These are phyloP conservation scores for Magnolia officinalis DNA, from an alignment of 164 flowering plant species.

Conservation along the genomic window DNA sequence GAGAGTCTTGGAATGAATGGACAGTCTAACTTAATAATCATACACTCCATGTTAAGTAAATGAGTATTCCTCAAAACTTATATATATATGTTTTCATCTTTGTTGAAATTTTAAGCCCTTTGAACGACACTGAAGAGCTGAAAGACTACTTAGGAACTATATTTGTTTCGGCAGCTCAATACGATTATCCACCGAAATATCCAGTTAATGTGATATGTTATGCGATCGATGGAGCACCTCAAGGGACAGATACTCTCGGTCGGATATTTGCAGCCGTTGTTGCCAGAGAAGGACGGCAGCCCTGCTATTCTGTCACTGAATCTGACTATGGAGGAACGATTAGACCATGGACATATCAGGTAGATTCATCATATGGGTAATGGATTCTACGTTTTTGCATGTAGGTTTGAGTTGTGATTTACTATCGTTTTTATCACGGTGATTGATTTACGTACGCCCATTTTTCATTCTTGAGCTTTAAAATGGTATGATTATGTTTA, in stretches of 20 bases:
- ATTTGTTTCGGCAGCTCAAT: slow-evolving; percentile 31
- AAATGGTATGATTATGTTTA: too few relatives aligned
- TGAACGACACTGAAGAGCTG: slow-evolving; percentile 24
- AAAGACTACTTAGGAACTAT: slow-evolving; percentile 20
- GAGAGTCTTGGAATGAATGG: too few relatives aligned
- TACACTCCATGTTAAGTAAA: slow-evolving; percentile 17
- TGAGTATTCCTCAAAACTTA: not conserved
- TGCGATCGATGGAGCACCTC: slow-evolving; percentile 33
- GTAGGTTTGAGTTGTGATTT: too few relatives aligned
- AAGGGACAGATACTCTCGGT: slow-evolving; percentile 25
- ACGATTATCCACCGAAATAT: slow-evolving; percentile 27
- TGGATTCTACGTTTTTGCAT: too few relatives aligned
- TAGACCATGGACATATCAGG: slow-evolving; percentile 16
- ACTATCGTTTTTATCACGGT: too few relatives aligned
- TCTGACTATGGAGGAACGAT: not conserved
- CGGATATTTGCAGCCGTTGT: slow-evolving; percentile 29
- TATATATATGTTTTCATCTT: not conserved
- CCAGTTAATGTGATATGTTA: slow-evolving; percentile 23
- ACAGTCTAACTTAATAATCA: too few relatives aligned
- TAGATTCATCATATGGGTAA: not conserved
- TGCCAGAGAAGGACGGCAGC: slow-evolving; percentile 8
- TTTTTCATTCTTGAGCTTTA: too few relatives aligned
- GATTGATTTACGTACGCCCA: too few relatives aligned
- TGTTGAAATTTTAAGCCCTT: slow-evolving; percentile 16
- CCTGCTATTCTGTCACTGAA: slow-evolving; percentile 13